A percentile compares a stretch with the other conserved stretches of the same genome.
Conservation (phyloP, 1,284 basidiomycete species). For the Rhodotorula sp. region DNA sequence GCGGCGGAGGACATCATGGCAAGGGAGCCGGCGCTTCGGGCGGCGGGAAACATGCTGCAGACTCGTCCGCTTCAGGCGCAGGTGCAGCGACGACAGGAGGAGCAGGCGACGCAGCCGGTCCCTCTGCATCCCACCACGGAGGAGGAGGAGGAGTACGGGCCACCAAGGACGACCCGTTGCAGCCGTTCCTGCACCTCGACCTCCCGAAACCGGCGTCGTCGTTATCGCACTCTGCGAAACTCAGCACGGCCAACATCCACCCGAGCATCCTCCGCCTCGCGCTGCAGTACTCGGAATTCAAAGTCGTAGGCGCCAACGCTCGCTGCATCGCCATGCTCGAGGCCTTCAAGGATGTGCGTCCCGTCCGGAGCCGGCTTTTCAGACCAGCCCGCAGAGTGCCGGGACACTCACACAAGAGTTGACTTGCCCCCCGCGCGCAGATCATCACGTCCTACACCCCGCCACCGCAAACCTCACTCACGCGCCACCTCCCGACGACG, state of each 20-base stretch:
- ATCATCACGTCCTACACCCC: slow-evolving; percentile 84
- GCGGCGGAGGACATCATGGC: neutral
- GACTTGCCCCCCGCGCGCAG: slow-evolving; percentile 51
- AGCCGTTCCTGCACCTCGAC: slow-evolving; percentile 45
- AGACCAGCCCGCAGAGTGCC: neutral
- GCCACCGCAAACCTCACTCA: slow-evolving; percentile 75
- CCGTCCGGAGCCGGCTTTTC: too few species aligned
- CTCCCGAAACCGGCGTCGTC: slow-evolving; percentile 37
- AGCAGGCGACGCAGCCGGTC: neutral
- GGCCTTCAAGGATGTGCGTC: slow-evolving; percentile 74
- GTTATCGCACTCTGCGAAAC: slow-evolving; percentile 41
- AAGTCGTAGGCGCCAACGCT: slow-evolving; percentile 82
- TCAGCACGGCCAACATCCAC: slow-evolving; percentile 72
- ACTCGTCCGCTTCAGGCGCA: too few species aligned
- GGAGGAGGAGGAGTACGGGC: neutral
- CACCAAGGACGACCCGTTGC: slow-evolving; percentile 27
- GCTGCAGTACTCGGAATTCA: slow-evolving; percentile 78
- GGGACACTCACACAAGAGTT: neutral
- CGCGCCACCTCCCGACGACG: slow-evolving; percentile 75
- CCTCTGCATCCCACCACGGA: neutral
- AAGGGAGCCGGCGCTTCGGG: neutral
- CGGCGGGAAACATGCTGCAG: neutral
- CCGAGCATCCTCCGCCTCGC: slow-evolving; percentile 74
- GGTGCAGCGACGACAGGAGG: neutral
- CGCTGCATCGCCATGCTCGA: slow-evolving; percentile 81